These are phyloP conservation scores for Verticillium nonalfalfae DNA, from an alignment of 2,329 filamentous ascomycete species.

Conservation along the genomic window DNA sequence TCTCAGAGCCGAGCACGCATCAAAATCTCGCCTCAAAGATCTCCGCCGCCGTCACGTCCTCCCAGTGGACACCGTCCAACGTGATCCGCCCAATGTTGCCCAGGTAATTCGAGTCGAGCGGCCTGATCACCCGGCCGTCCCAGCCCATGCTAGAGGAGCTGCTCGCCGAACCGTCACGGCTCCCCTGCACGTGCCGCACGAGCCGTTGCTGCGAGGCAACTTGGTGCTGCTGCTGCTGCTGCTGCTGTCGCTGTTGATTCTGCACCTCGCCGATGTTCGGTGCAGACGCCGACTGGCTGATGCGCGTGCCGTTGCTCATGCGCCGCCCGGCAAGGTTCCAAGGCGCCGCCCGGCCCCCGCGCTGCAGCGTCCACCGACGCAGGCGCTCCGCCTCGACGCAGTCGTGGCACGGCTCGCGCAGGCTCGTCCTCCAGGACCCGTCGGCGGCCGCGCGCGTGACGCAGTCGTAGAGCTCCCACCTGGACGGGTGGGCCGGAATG, in stretches of 20 bases:
- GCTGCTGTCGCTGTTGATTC: background rate
- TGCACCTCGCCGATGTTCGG: background rate
- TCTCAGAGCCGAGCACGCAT: background rate
- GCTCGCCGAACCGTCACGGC: background rate
- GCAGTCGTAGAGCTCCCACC: background rate
- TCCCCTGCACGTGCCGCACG: background rate
- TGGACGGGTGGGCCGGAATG: background rate
- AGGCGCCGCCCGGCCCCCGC: background rate
- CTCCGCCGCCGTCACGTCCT: background rate
- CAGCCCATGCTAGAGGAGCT: background rate
- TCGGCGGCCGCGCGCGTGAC: background rate
- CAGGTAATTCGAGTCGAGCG: slow-evolving; percentile 9
- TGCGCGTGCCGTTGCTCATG: background rate
- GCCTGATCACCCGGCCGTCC: slow-evolving; percentile 1
- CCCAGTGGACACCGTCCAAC: slow-evolving; percentile 4
- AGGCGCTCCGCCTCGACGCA: slow-evolving; percentile 3
- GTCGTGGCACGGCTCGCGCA: slow-evolving; percentile 11
- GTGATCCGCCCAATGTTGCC: slow-evolving; percentile 11
- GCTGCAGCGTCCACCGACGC: background rate
- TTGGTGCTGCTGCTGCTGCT: background rate
- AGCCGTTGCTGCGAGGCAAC: background rate
- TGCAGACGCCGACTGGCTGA: background rate
- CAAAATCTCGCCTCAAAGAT: background rate
- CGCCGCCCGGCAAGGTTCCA: background rate
- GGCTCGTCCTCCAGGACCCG: slow-evolving; percentile 1